Base-by-base conservation (phyloP, 495 filamentous ascomycete genomes). In the Podospora australis region DNA sequence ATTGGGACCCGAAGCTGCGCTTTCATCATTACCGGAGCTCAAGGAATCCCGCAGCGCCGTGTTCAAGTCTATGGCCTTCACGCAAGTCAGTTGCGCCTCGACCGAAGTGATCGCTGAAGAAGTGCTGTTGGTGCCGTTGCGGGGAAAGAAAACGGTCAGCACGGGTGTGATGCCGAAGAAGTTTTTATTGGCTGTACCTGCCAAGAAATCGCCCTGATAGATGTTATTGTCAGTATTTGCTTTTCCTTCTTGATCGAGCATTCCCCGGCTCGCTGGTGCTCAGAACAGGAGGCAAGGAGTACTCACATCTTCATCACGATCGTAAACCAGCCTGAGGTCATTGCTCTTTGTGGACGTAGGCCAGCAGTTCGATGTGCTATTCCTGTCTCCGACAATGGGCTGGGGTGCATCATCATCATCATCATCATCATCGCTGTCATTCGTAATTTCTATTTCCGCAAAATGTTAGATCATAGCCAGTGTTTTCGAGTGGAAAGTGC, bases 151-250 rank as follows among this genome's bases (percentile, higher is more conserved):
- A n/a, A 49, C 47, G 1, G 47, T 49, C 24, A 49, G 20, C 20
- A 49, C 26, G 0, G 48, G 48, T 3, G 48, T 50, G 21, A 50
- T 36, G 28, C 39, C 24, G 28, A 50, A 43, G 29, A 50, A 44
- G 10, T 44, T 35, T 4, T 41, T 11, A 2, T 19, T 17, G 16
- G 42, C 4, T 1, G 36, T 41, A 8, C 19, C 9, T 7, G 24
- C 38, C 2, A 16, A 3, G 10, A 32, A 14, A 11, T 48, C n/a
- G 11, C 36, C 46, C 46, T 48, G 5, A 34, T 14, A 13, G 13
- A 30, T 30, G 26, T 6, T 13, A 30, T 6, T 6, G 6, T 6
- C 6, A 13, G 19, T 4, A 17, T 16, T 39, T 6, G 20, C 20
- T n/a, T n/a, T n/a, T n/a, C n/a, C n/a, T n/a, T n/a, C n/a, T n/a